Evolutionary conservation across 129 eudicot genomes (phyloP).

Genomic region (Centella asiatica): DNA sequence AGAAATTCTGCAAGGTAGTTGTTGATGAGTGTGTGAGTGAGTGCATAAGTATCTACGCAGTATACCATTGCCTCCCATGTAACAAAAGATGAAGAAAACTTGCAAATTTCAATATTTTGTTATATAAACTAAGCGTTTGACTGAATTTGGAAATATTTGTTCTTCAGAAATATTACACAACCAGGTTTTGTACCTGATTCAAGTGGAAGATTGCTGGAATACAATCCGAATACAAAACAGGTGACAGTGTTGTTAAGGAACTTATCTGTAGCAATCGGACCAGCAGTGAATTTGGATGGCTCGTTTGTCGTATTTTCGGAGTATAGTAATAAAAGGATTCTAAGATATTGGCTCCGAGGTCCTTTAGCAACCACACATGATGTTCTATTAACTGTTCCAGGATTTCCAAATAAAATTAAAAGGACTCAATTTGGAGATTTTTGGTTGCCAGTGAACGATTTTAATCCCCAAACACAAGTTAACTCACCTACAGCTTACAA

Average conservation of each 20-base stretch:
- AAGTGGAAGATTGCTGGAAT: constrained; percentile 25
- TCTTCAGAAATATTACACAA: not conserved
- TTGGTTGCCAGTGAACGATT: constrained; percentile 21
- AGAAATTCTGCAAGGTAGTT: too few species aligned
- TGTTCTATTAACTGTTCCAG: constrained; percentile 13
- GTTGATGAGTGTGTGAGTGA: too few species aligned
- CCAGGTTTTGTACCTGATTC: not conserved
- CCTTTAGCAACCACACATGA: constrained; percentile 15
- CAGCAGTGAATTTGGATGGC: constrained; percentile 23
- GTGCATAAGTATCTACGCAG: too few species aligned
- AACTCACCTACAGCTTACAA: constrained; percentile 1
- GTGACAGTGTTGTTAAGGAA: constrained; percentile 19
- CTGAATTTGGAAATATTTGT: not conserved
- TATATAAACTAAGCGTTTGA: not conserved
- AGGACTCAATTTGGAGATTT: constrained; percentile 23
- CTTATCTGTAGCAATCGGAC: constrained; percentile 15
- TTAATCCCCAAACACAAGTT: not conserved
- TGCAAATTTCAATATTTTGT: not conserved
- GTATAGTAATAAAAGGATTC: constrained; percentile 3
- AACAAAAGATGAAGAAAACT: not conserved
- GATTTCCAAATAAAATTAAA: constrained; percentile 26
- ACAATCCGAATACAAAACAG: constrained; percentile 17
- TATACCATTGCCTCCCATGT: too few species aligned
- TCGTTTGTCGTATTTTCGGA: constrained; percentile 24
- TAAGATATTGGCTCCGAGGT: constrained; percentile 28